These are phyloP conservation scores for Mycosphaerella sp. DNA, from an alignment of 2,329 filamentous ascomycete genomes.

Conservation along the genomic window DNA sequence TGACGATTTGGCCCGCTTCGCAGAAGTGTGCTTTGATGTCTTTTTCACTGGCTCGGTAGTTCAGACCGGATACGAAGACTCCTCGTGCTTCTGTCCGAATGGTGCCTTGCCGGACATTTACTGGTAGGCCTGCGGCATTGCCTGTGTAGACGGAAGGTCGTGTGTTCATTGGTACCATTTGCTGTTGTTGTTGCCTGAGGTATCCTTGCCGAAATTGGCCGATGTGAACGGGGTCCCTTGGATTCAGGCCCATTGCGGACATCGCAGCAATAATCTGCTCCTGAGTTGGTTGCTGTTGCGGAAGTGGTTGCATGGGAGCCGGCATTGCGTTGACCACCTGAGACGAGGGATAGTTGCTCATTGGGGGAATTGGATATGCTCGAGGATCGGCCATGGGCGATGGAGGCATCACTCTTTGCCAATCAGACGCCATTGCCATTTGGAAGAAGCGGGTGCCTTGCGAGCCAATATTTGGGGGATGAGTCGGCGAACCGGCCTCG, in stretches of 20 bases:
- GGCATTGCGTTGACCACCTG: neutral
- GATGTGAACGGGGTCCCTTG: constrained; percentile 5
- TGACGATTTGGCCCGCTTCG: constrained; percentile 24
- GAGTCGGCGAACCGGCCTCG: constrained; percentile 5
- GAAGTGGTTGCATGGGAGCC: neutral
- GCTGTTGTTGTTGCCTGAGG: neutral
- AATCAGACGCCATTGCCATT: constrained; percentile 17
- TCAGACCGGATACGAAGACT: constrained; percentile 27
- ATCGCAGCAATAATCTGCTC: constrained; percentile 12
- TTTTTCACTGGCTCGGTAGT: constrained; percentile 24
- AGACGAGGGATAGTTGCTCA: constrained; percentile 2
- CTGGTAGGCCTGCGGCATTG: constrained; percentile 21
- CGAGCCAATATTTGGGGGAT: constrained; percentile 9
- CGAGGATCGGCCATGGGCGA: constrained; percentile 11
- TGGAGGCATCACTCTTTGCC: constrained; percentile 17
- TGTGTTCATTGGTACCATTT: neutral
- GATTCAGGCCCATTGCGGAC: constrained; percentile 8
- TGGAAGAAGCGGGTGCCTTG: constrained; percentile 10
- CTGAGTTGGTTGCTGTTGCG: neutral
- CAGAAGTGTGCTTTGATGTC: constrained; percentile 26
- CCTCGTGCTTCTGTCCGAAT: constrained; percentile 26
- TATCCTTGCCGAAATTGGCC: neutral
- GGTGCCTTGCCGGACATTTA: constrained; percentile 24
- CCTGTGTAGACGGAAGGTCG: constrained; percentile 18
- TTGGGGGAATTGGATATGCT: neutral